Evolutionary conservation across 108 stramenopile species (phyloP).

Genomic region (Nitzschia sp.): DNA sequence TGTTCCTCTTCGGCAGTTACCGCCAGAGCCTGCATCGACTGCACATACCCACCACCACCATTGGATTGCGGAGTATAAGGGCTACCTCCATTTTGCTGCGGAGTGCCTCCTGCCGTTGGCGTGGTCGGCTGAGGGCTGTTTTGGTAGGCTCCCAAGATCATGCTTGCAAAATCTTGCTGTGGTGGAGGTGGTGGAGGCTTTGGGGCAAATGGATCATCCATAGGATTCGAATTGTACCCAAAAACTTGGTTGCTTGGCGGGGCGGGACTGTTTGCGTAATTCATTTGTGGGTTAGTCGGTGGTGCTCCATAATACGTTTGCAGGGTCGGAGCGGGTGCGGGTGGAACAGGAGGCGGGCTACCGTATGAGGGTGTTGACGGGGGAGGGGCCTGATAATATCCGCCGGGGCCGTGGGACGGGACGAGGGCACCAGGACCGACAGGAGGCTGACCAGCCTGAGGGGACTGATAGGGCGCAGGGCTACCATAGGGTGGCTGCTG

Average conservation of each 20-base stretch:
- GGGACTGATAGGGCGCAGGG: constrained; percentile 25
- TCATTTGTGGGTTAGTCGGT: not conserved
- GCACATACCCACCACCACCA: constrained; percentile 1
- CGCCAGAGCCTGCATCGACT: constrained; percentile 43
- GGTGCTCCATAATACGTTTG: not conserved
- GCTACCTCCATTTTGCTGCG: not conserved
- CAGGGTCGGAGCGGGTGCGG: constrained; percentile 27
- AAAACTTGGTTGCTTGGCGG: constrained; percentile 7
- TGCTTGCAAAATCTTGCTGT: constrained; percentile 38
- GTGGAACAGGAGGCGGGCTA: constrained; percentile 20
- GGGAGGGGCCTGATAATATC: constrained; percentile 30
- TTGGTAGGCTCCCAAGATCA: constrained; percentile 37
- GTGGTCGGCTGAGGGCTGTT: constrained; percentile 17
- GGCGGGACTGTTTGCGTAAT: constrained; percentile 9
- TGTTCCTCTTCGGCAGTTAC: constrained; percentile 24
- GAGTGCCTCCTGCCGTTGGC: constrained; percentile 20
- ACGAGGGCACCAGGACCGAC: constrained; percentile 27
- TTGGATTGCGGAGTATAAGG: constrained; percentile 16
- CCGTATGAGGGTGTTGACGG: constrained; percentile 15
- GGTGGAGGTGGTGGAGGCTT: constrained; percentile 49
- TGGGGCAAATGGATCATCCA: constrained; percentile 63
- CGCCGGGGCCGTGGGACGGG: constrained; percentile 24
- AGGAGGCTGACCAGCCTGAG: constrained; percentile 10
- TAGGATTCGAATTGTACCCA: constrained; percentile 22
- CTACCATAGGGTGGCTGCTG: constrained; percentile 19